Percentiles rank a stretch among this genome's conserved stretches.
Evolutionary conservation across 2,329 filamentous ascomycete genomes (phyloP).

Genomic region (Didymella pinodella): DNA sequence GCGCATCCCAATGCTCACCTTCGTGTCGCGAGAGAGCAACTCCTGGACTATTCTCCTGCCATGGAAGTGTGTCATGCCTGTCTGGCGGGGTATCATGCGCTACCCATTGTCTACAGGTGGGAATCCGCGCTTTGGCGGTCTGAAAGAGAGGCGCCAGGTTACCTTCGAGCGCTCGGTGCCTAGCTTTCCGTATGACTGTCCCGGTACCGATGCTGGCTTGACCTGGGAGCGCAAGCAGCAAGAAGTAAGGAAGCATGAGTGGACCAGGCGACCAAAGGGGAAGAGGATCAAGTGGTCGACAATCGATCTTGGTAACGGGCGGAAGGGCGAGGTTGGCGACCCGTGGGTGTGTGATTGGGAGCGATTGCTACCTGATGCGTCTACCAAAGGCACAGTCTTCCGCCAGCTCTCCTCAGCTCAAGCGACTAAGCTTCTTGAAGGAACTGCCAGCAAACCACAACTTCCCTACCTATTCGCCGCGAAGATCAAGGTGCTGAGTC

Average conservation of each 20-base stretch:
- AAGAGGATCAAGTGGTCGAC: slow-evolving; percentile 79
- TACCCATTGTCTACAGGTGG: slow-evolving; percentile 80
- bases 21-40: slow-evolving; percentile 64
- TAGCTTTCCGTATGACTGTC: slow-evolving; percentile 88
- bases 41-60: slow-evolving; percentile 86
- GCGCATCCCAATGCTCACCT: slow-evolving; percentile 77
- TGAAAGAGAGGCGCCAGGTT: slow-evolving; percentile 81
- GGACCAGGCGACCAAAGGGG: slow-evolving; percentile 81
- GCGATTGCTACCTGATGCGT: slow-evolving; percentile 59
- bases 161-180: slow-evolving; percentile 78
- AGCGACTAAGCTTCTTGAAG: slow-evolving; percentile 39
- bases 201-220: slow-evolving; percentile 79
- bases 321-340: slow-evolving; percentile 81
- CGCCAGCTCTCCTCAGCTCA: slow-evolving; percentile 33
- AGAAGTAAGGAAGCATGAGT: slow-evolving; percentile 66
- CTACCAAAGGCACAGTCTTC: slow-evolving; percentile 23
- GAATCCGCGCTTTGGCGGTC: slow-evolving; percentile 81
- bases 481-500: slow-evolving; percentile 70
- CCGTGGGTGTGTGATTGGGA: slow-evolving; percentile 89
- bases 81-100: slow-evolving; percentile 89
- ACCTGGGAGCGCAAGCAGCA: slow-evolving; percentile 77
- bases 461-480: slow-evolving; percentile 63
- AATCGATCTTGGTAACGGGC: slow-evolving; percentile 74
- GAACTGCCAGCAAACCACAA: slow-evolving; percentile 4
- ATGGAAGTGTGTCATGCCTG: slow-evolving; percentile 84